Percentiles rank a stretch among this genome's conserved stretches.
These are phyloP conservation scores for Sherardia arvensis DNA, from an alignment of 257 asterid species.

Conservation along the genomic window DNA sequence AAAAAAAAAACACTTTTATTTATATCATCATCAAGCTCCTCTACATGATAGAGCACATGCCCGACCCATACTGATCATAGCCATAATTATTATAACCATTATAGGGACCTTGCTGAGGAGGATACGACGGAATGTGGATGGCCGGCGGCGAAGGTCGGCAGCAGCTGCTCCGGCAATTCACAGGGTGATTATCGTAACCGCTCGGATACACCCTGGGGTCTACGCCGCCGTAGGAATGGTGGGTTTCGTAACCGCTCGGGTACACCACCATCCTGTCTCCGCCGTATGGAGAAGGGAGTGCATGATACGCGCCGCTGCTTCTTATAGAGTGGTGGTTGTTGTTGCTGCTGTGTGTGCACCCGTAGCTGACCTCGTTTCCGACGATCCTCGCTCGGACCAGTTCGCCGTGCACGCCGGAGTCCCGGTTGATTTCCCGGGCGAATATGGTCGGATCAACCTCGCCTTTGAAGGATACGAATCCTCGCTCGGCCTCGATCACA, in stretches of 20 bases:
- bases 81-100: too few relatives aligned
- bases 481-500: constrained; percentile 30
- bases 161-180: neutral
- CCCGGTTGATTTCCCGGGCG: constrained; percentile 25
- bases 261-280: neutral
- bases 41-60: neutral
- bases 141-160: neutral
- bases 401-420: constrained; percentile 42
- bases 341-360: neutral
- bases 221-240: neutral
- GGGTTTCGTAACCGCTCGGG: neutral
- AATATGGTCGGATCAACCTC: constrained; percentile 47
- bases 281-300: neutral
- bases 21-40: neutral
- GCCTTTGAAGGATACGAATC: constrained; percentile 23
- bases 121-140: neutral
- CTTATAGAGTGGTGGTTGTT: neutral
- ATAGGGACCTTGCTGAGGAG: neutral
- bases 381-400: constrained; percentile 28
- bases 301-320: neutral
- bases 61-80: neutral
- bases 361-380: neutral
- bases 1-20: too few relatives aligned
- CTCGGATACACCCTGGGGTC: neutral
- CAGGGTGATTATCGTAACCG: neutral